A percentile compares a stretch with the other conserved stretches of the same genome.
Evolutionary conservation across 148 eudicot species (phyloP).

Genomic region (Chenopodium album): DNA sequence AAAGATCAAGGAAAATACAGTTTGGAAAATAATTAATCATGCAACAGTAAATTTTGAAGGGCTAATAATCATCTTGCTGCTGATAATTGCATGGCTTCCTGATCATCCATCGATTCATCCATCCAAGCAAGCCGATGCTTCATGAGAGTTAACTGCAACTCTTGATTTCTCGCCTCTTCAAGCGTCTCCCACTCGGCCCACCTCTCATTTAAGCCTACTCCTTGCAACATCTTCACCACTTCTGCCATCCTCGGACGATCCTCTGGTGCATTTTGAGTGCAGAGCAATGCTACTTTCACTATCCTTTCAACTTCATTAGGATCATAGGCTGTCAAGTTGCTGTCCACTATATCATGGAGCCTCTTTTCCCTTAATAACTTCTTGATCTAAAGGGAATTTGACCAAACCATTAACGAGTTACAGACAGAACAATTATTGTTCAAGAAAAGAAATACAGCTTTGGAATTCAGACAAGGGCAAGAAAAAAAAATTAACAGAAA

Average conservation of each 20-base stretch:
- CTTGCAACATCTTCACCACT: conserved; percentile 70
- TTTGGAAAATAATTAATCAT: conserved; percentile 7
- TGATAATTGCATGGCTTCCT: conserved; percentile 82
- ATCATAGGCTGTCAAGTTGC: conserved; percentile 56
- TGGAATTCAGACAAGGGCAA: too few relatives aligned
- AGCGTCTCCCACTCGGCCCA: conserved; percentile 91
- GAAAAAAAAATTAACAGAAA: too few relatives aligned
- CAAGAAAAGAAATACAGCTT: too few relatives aligned
- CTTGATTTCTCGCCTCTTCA: conserved; percentile 65
- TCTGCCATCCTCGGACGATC: conserved; percentile 90
- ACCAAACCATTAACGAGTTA: neutral
- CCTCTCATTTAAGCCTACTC: conserved; percentile 71
- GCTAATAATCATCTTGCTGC: conserved; percentile 57
- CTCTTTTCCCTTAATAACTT: conserved; percentile 68
- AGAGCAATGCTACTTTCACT: conserved; percentile 83
- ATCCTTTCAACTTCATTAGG: conserved; percentile 68
- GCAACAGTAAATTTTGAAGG: neutral
- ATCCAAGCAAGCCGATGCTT: conserved; percentile 67
- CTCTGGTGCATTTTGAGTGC: conserved; percentile 79
- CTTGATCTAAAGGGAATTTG: conserved; percentile 49
- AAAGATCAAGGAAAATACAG: neutral
- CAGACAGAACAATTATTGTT: neutral
- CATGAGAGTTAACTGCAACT: conserved; percentile 45
- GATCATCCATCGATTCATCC: conserved; percentile 73
- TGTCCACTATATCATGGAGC: conserved; percentile 72